phyloP scores from a whole-genome alignment of 2,329 filamentous ascomycete genomes.

The Penicillium sp. region DNA sequence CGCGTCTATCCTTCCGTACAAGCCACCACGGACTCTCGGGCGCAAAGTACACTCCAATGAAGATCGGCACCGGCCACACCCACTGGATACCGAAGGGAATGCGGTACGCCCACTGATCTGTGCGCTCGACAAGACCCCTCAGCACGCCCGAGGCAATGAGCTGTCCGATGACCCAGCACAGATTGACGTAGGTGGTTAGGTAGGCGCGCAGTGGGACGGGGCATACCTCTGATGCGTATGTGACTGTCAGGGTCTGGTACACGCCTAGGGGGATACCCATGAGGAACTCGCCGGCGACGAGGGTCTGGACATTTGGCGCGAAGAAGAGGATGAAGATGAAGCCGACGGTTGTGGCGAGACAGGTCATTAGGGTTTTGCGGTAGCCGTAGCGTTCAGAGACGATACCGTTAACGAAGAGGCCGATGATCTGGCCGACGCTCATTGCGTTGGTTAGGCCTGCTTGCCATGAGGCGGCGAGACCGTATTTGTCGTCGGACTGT shows the following conservation, averaged over 20 bases:
- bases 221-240: conserved; percentile 40
- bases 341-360: conserved; percentile 23
- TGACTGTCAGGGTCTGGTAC: conserved; percentile 35
- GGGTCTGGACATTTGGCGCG: conserved; percentile 32
- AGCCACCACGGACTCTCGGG: conserved; percentile 41
- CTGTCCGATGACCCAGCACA: conserved; percentile 45
- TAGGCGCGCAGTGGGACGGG: conserved; percentile 35
- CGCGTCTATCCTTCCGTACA: conserved; percentile 33
- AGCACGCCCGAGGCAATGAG: conserved; percentile 37
- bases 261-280: conserved; percentile 42
- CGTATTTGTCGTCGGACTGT: conserved; percentile 20
- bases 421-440: conserved; percentile 31
- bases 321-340: conserved; percentile 43
- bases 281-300: conserved; percentile 39
- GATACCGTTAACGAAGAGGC: conserved; percentile 19
- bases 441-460: conserved; percentile 34
- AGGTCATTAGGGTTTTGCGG: conserved; percentile 15
- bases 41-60: conserved; percentile 26
- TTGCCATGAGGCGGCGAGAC: conserved; percentile 37
- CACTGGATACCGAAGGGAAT: conserved; percentile 39
- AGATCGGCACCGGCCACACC: conserved; percentile 26
- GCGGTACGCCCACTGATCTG: conserved; percentile 36
- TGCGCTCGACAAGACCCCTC: conserved; percentile 28
- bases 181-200: conserved; percentile 38
- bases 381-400: conserved; percentile 22